Conservation (phyloP, 495 filamentous ascomycete genomes). For the Penicillium alfredii region DNA sequence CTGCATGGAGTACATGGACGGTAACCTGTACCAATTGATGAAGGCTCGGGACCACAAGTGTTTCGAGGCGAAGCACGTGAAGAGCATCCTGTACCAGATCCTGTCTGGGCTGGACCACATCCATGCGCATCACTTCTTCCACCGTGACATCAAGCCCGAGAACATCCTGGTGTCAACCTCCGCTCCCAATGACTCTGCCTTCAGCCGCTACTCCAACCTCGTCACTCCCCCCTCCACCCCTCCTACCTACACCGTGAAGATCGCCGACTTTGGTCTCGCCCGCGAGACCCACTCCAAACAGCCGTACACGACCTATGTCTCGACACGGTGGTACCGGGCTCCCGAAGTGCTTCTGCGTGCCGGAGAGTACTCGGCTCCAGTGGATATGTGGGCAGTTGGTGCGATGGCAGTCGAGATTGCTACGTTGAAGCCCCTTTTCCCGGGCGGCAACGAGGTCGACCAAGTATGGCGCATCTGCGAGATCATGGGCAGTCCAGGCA, state of each 20-base stretch:
- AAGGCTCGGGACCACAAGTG: slow-evolving; percentile 93
- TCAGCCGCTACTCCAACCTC: slow-evolving; percentile 85
- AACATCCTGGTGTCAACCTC: slow-evolving; percentile 98
- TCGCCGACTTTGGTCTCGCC: slow-evolving; percentile 98
- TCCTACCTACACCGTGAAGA: slow-evolving; percentile 92
- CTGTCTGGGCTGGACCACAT: slow-evolving; percentile 94
- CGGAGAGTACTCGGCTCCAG: slow-evolving; percentile 94
- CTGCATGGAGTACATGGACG: slow-evolving; percentile 99
- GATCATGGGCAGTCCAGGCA: slow-evolving; percentile 98
- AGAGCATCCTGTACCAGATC: slow-evolving; percentile 97
- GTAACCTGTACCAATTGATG: slow-evolving; percentile 98
- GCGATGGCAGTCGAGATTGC: slow-evolving; percentile 99
- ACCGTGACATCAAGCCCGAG: slow-evolving; percentile 98
- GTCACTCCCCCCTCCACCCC: slow-evolving; percentile 94
- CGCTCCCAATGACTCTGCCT: slow-evolving; percentile 73
- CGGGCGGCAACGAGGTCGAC: slow-evolving; percentile 96
- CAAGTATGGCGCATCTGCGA: slow-evolving; percentile 99
- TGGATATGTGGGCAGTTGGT: slow-evolving; percentile 97
- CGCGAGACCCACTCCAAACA: slow-evolving; percentile 93
- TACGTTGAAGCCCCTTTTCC: slow-evolving; percentile 94
- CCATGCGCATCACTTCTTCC: slow-evolving; percentile 95
- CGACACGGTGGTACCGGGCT: slow-evolving; percentile 96
- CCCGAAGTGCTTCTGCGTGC: slow-evolving; percentile 93
- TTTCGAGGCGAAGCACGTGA: slow-evolving; percentile 84
- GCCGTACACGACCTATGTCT: slow-evolving; percentile 98